phyloP scores from a whole-genome alignment of 139 green algal genomes.

The Coelastrella sp. region DNA sequence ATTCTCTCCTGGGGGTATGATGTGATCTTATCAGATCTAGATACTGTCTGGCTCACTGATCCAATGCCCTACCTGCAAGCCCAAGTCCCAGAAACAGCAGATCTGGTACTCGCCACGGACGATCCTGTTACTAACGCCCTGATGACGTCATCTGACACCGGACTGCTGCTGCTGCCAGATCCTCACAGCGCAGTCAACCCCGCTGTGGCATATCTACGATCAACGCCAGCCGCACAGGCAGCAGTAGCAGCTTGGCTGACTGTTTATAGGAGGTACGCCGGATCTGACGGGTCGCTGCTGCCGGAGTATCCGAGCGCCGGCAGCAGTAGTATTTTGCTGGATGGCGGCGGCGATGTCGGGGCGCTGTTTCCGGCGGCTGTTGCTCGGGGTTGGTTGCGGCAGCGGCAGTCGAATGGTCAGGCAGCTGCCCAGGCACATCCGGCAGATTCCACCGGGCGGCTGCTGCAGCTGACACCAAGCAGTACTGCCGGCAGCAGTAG shows the following conservation, averaged over 20 bases:
- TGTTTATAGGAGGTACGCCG: background rate
- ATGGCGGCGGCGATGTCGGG: background rate
- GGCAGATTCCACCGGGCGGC: background rate
- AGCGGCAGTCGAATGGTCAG: background rate
- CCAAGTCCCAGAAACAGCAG: background rate
- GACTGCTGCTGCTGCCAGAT: background rate
- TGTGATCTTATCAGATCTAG: slow-evolving; percentile 23
- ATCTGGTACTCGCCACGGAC: slow-evolving; percentile 17
- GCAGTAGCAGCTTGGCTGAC: slow-evolving; percentile 16
- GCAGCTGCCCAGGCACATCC: background rate
- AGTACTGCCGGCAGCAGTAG: slow-evolving; percentile 14
- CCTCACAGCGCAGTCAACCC: slow-evolving; percentile 5
- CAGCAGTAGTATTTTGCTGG: background rate
- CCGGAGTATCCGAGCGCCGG: background rate
- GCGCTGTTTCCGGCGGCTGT: slow-evolving; percentile 2
- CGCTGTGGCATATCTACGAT: background rate
- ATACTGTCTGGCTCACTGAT: slow-evolving; percentile 39
- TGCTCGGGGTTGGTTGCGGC: background rate
- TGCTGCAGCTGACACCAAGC: background rate
- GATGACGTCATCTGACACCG: background rate
- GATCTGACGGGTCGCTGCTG: background rate
- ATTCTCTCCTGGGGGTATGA: slow-evolving; percentile 37
- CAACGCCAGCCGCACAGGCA: background rate
- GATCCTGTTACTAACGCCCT: background rate
- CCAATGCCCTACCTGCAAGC: slow-evolving; percentile 23